Conservation (phyloP, 768 basidiomycete species). For the Auricularia heimuer region DNA sequence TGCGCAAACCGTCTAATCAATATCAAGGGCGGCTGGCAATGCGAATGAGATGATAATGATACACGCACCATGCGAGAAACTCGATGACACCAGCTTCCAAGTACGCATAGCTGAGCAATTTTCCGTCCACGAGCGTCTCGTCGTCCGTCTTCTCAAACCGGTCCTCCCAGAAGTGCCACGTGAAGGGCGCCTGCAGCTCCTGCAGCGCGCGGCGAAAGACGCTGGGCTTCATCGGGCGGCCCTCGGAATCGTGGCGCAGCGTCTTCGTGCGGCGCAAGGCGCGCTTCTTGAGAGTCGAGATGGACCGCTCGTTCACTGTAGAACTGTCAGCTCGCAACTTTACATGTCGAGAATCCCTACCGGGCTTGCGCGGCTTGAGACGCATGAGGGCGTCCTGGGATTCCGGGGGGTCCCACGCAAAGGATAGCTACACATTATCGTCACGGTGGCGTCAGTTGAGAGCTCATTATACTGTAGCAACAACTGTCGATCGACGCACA, state of each 20-base stretch:
- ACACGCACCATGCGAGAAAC: conserved; percentile 41
- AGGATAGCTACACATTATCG: conserved; percentile 38
- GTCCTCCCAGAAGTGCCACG: conserved; percentile 50
- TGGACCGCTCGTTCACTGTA: conserved; percentile 47
- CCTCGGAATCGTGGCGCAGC: conserved; percentile 43
- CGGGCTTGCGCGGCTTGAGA: conserved; percentile 55
- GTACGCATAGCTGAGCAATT: conserved; percentile 57
- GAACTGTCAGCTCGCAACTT: neutral
- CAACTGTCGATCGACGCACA: conserved; percentile 25
- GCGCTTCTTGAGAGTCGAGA: conserved; percentile 41
- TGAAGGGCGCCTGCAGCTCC: conserved; percentile 44
- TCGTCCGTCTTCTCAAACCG: conserved; percentile 40
- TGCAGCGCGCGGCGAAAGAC: conserved; percentile 27
- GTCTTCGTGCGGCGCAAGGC: conserved; percentile 50
- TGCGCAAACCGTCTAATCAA: conserved; percentile 15
- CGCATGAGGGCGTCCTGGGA: conserved; percentile 58
- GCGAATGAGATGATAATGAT: neutral
- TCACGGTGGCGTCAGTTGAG: too few species aligned
- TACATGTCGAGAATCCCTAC: conserved; percentile 20
- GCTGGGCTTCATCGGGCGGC: conserved; percentile 32
- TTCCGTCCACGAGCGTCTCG: conserved; percentile 51
- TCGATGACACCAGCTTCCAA: conserved; percentile 57
- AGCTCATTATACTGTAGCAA: neutral
- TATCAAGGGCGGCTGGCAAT: neutral
- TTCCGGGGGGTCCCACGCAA: conserved; percentile 66